A percentile compares a stretch with the other conserved stretches of the same genome.
phyloP scores from a whole-genome alignment of 192 early-diverging fungal species.

The Spinellus fusiger region DNA sequence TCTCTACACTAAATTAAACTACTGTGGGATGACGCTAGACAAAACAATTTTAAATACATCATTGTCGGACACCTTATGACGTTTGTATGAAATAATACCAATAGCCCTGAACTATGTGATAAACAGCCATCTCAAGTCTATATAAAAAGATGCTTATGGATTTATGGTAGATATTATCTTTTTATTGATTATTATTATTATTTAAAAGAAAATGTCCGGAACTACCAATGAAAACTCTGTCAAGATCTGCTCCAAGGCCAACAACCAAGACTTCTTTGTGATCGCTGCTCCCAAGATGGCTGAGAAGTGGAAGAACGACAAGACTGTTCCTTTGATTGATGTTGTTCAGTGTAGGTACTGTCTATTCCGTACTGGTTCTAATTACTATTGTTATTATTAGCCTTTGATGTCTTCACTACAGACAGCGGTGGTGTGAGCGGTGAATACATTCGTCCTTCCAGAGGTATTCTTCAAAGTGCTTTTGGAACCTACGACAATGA shows the following conservation, averaged over 20 bases:
- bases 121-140: too few relatives aligned
- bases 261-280: constrained; percentile 28
- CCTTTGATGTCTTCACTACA: constrained; percentile 27
- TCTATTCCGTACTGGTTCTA: background rate
- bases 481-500: constrained; percentile 28
- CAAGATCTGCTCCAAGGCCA: constrained; percentile 24
- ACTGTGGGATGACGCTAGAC: too few relatives aligned
- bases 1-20: too few relatives aligned
- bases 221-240: background rate
- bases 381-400: constrained; percentile 5
- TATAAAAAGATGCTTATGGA: too few relatives aligned
- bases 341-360: constrained; percentile 27
- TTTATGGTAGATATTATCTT: too few relatives aligned
- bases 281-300: constrained; percentile 21
- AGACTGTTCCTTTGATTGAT: constrained; percentile 28
- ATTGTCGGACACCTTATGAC: background rate
- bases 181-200: background rate
- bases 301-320: constrained; percentile 28
- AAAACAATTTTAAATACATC: background rate
- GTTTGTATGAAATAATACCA: background rate
- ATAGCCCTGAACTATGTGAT: background rate
- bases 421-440: constrained; percentile 25
- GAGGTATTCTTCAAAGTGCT: constrained; percentile 19
- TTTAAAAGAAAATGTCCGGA: constrained; percentile 12
- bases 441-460: constrained; percentile 23